Evolutionary conservation across 176 grass and related monocot species (phyloP).

Genomic region (Hsuehochloa calcarea): DNA sequence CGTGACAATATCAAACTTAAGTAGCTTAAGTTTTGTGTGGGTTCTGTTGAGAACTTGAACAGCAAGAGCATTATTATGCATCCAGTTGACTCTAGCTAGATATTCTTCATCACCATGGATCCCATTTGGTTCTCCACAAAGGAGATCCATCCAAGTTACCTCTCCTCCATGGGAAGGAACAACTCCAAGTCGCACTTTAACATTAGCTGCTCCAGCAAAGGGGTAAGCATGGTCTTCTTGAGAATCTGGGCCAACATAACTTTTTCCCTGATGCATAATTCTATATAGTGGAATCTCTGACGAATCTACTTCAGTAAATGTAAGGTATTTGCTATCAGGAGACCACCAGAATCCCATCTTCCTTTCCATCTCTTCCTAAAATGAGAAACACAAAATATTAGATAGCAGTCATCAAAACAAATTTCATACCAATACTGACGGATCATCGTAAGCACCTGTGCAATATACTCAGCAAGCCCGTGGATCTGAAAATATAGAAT

Average conservation of each 20-base stretch:
- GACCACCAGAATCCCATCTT: constrained; percentile 99
- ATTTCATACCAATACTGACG: constrained; percentile 19
- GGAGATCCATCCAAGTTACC: constrained; percentile 91
- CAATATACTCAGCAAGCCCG: constrained; percentile 93
- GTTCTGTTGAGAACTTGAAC: constrained; percentile 89
- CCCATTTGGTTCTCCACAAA: constrained; percentile 59
- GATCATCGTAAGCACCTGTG: constrained; percentile 61
- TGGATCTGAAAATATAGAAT: constrained; percentile 85
- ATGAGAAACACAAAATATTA: constrained; percentile 39
- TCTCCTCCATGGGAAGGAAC: constrained; percentile 70
- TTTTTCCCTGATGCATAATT: constrained; percentile 99
- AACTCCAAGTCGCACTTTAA: constrained; percentile 83
- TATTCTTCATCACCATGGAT: constrained; percentile 74
- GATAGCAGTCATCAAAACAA: neutral
- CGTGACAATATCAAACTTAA: constrained; percentile 79
- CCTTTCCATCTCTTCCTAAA: constrained; percentile 99
- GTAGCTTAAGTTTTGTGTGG: constrained; percentile 85
- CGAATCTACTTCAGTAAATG: constrained; percentile 92
- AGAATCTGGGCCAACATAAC: constrained; percentile 69
- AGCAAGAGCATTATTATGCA: constrained; percentile 71
- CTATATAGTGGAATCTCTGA: constrained; percentile 89
- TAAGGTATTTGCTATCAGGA: constrained; percentile 85
- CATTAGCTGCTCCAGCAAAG: constrained; percentile 92
- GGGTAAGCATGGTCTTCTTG: constrained; percentile 98
- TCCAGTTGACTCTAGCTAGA: constrained; percentile 94